Evolutionary conservation across 257 asterid species (phyloP).

Genomic region (Forsythia suspensa): DNA sequence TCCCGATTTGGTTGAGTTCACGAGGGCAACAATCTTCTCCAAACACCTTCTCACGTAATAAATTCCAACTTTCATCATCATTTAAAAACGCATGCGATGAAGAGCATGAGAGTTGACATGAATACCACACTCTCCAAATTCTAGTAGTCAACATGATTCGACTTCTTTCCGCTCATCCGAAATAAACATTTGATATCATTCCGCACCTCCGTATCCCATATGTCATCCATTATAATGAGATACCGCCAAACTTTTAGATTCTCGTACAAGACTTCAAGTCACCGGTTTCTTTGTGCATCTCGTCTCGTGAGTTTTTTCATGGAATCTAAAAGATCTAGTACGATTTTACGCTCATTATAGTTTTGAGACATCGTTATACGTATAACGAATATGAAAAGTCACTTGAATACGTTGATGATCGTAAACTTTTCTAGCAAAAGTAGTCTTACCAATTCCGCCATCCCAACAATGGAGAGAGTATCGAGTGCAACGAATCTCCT

Average conservation of each 20-base stretch:
- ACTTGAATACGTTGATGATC: background rate
- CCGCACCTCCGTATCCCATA: slow-evolving; percentile 19
- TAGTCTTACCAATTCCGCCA: slow-evolving; percentile 28
- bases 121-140: background rate
- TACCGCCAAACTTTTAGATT: slow-evolving; percentile 4
- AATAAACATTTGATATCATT: background rate
- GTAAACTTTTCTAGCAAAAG: slow-evolving; percentile 15
- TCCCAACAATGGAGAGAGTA: background rate
- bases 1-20: background rate
- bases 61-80: too few species aligned
- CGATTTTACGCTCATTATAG: background rate
- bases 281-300: background rate
- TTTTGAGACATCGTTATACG: slow-evolving; percentile 13
- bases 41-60: background rate
- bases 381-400: slow-evolving; percentile 1
- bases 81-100: background rate
- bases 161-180: slow-evolving; percentile 12
- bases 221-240: slow-evolving; percentile 25
- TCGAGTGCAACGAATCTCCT: background rate
- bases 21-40: background rate
- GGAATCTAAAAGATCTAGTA: slow-evolving; percentile 10
- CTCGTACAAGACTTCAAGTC: background rate
- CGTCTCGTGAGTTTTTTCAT: background rate
- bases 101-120: background rate
- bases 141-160: slow-evolving; percentile 21